Conservation (phyloP, 1,284 basidiomycete genomes). For the Ceratobasidium sp. region DNA sequence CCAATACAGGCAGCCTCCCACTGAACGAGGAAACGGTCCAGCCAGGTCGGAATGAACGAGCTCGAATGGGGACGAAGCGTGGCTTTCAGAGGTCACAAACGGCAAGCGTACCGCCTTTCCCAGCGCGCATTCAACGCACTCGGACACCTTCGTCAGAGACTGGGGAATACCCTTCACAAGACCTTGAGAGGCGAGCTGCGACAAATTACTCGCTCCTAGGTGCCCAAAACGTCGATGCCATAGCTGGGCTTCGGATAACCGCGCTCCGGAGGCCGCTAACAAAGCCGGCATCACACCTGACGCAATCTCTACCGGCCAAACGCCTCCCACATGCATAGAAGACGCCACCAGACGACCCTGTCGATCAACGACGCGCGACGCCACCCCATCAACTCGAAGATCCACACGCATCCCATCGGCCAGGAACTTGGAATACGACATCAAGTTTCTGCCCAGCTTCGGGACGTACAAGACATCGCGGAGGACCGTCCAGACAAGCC, state of each 20-base stretch:
- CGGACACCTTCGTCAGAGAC: background rate
- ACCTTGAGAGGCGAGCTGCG: background rate
- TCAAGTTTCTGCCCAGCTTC: background rate
- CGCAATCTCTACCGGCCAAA: no score
- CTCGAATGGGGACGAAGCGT: slow-evolving; percentile 39
- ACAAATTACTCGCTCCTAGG: background rate
- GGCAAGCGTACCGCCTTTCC: slow-evolving; percentile 39
- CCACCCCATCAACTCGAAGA: no score
- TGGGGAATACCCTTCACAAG: background rate
- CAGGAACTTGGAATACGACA: slow-evolving; percentile 1
- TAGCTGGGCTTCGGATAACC: background rate
- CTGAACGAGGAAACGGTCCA: slow-evolving; percentile 46
- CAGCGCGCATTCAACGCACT: slow-evolving; percentile 38
- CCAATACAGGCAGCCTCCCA: slow-evolving; percentile 48
- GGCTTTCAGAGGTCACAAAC: slow-evolving; percentile 21
- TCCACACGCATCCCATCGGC: background rate
- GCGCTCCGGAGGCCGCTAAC: no score
- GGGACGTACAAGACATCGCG: background rate
- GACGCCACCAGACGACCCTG: no score
- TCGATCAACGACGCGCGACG: no score
- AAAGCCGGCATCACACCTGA: no score
- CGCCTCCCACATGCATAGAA: no score
- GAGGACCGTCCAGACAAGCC: background rate
- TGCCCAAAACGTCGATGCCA: slow-evolving; percentile 15
- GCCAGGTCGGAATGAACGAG: slow-evolving; percentile 50